phyloP scores from a whole-genome alignment of 176 grass and related monocot genomes.

The Echinochloa phyllopogon region DNA sequence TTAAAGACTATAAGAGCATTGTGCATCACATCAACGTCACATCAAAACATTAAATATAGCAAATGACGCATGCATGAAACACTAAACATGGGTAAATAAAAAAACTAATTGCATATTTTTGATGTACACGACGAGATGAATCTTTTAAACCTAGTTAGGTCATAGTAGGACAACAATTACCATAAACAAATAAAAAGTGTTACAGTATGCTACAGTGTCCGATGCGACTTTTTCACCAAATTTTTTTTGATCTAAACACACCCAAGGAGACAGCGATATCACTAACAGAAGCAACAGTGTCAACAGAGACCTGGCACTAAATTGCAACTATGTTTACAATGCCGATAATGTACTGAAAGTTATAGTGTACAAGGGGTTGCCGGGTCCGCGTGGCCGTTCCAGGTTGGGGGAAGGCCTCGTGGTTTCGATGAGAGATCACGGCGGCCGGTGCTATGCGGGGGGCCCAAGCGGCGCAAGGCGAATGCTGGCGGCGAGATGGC shows the following conservation, averaged over 20 bases:
- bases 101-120: too few relatives aligned
- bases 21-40: too few relatives aligned
- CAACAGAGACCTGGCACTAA: not conserved
- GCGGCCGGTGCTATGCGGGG: not conserved
- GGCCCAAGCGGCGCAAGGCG: not conserved
- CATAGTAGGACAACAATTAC: too few relatives aligned
- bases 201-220: too few relatives aligned
- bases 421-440: not conserved
- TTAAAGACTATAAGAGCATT: not conserved
- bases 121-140: too few relatives aligned
- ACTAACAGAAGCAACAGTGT: not conserved
- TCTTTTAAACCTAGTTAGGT: too few relatives aligned
- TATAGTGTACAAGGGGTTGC: not conserved
- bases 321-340: not conserved
- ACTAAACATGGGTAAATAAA: too few relatives aligned
- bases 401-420: not conserved
- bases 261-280: not conserved
- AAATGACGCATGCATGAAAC: too few relatives aligned
- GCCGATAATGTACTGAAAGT: not conserved
- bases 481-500: not conserved
- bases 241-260: too few relatives aligned
- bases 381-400: not conserved
- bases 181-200: too few relatives aligned
- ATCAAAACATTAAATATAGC: too few relatives aligned
- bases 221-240: too few relatives aligned